Evolutionary conservation across 805 yeast genomes (phyloP), one percentile per base, ranked within the genome.

Genomic region (Candida incommunis): DNA sequence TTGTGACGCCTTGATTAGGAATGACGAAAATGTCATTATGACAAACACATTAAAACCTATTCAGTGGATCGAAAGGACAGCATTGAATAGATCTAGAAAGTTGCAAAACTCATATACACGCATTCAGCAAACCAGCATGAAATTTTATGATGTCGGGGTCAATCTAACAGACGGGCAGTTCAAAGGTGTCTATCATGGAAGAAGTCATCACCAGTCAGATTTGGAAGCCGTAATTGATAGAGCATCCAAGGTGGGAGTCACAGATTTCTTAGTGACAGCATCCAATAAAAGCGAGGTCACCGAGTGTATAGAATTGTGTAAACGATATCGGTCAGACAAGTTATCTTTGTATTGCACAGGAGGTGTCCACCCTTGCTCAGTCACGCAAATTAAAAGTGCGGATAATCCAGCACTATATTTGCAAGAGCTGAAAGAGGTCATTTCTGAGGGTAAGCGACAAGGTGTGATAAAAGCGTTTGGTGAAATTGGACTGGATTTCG

Each of bases 301-400:
- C 27, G 65, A 68, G n/a, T 82, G 87, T 4, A 60, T 83, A 16
- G 71, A 69, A 15, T 56, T 88, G 24, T 78, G 82, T 34, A 50
- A 57, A 2, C 48, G 60, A 43, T 61, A 64, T 46, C 64, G 18
- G 20, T 31, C 65, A 3, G 43, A 45, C 13, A 55, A 50, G 23
- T 43, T 59, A 9, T 51, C 40, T 29, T 42, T 79, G 24, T 72
- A 65, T 48, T 75, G 82, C 22, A 92, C 98, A 0, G 88, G 79
- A 1, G 98, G 99, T 11, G 94, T 90, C 1, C 99, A 92, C 65
- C 99, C 99, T 0, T 90, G 98, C 62, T 69, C 81, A 16, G 94
- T 87, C 0, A 60, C 60, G 56, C 88, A 70, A 52, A 72, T 78
- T 50, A 64, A 54, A 5, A 48, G 46, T 4, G 54, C 52, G 2